phyloP scores from a whole-genome alignment of 192 early-diverging fungal genomes.

The Mortierella claussenii region DNA sequence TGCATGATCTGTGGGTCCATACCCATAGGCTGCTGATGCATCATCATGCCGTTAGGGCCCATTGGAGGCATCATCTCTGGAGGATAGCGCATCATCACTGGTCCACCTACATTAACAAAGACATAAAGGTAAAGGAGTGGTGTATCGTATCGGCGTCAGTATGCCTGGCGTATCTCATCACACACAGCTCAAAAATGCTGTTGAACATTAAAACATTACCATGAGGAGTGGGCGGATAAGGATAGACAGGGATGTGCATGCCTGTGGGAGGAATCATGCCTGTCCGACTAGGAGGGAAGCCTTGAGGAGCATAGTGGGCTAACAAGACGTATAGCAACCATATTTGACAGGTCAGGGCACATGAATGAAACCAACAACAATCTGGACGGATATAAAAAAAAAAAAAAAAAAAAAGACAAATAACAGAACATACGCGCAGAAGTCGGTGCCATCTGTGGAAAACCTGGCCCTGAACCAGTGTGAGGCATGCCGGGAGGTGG shows the following conservation, averaged over 20 bases:
- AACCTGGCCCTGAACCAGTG: slow-evolving; percentile 59
- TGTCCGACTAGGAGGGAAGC: slow-evolving; percentile 59
- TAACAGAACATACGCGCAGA: slow-evolving; percentile 55
- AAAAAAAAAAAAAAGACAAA: not conserved
- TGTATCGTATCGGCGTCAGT: too few species aligned
- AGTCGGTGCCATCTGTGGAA: slow-evolving; percentile 62
- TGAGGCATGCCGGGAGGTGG: slow-evolving; percentile 41
- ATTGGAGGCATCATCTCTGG: slow-evolving; percentile 59
- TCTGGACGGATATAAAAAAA: not conserved
- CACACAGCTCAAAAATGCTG: too few species aligned
- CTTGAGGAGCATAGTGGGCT: slow-evolving; percentile 62
- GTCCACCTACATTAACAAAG: slow-evolving; percentile 54
- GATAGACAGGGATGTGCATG: slow-evolving; percentile 64
- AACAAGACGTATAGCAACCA: too few species aligned
- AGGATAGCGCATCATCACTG: slow-evolving; percentile 67
- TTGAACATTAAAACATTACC: slow-evolving; percentile 38
- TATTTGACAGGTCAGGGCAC: too few species aligned
- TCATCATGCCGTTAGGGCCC: slow-evolving; percentile 54
- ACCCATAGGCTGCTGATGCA: slow-evolving; percentile 59
- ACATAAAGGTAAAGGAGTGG: too few species aligned
- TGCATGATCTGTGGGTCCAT: slow-evolving; percentile 58
- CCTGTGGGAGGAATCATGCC: slow-evolving; percentile 62
- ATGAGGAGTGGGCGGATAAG: slow-evolving; percentile 57
- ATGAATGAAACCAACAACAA: too few species aligned
- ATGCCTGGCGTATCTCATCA: too few species aligned